These are phyloP conservation scores for Ophiostoma montium DNA, from an alignment of 2,329 filamentous ascomycete species.

Conservation along the genomic window DNA sequence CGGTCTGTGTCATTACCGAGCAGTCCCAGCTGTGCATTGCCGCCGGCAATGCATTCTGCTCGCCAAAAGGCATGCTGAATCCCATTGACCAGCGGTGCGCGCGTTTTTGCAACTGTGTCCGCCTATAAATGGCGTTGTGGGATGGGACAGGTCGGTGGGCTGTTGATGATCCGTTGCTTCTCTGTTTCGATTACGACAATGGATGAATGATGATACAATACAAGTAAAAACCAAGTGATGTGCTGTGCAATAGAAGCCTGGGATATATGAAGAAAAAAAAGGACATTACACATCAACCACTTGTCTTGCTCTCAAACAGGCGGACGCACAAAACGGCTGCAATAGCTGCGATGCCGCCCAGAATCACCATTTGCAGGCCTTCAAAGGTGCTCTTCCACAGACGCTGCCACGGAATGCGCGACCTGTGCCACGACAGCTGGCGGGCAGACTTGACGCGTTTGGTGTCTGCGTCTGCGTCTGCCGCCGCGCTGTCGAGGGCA, in stretches of 20 bases:
- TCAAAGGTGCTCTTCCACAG: conserved; percentile 16
- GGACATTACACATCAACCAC: background rate
- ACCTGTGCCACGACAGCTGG: background rate
- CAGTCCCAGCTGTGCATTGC: background rate
- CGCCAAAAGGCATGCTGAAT: background rate
- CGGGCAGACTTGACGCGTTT: background rate
- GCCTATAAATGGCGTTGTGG: background rate
- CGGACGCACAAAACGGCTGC: conserved; percentile 20
- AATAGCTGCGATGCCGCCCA: conserved; percentile 19
- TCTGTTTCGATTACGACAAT: too few species aligned
- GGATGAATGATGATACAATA: too few species aligned
- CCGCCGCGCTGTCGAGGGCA: conserved; percentile 6
- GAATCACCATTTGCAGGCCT: conserved; percentile 19
- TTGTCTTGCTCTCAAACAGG: conserved; percentile 13
- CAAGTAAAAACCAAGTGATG: background rate
- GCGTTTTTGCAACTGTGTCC: conserved; percentile 1
- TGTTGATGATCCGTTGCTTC: background rate
- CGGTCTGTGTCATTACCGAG: background rate
- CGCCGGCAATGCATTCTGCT: background rate
- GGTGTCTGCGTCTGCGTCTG: background rate
- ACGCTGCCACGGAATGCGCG: conserved; percentile 13
- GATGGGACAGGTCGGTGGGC: background rate
- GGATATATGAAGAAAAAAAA: background rate
- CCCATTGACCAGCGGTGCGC: background rate
- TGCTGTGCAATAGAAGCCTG: background rate